Evolutionary conservation across 1,139 yeast species (phyloP).

Genomic region (Diutina sp.): DNA sequence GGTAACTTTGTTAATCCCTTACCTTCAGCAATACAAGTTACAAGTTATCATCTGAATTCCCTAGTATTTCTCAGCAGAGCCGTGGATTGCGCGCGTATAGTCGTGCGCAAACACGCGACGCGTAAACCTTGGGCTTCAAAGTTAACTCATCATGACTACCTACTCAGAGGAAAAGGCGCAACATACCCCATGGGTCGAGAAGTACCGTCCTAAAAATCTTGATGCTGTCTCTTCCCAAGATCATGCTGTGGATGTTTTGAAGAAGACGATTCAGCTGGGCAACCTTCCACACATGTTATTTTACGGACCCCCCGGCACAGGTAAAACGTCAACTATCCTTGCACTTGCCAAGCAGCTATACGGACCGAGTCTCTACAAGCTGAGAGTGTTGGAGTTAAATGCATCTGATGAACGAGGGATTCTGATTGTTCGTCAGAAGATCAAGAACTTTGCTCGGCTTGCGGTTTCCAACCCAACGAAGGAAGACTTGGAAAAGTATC

Average conservation of each 20-base stretch:
- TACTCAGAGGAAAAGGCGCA: constrained; percentile 12
- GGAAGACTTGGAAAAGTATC: constrained; percentile 58
- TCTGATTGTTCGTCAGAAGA: constrained; percentile 82
- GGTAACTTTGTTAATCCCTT: background rate
- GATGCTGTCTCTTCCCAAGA: constrained; percentile 89
- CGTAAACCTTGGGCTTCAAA: background rate
- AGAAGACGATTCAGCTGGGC: constrained; percentile 64
- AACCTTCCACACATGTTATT: constrained; percentile 92
- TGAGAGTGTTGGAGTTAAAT: constrained; percentile 80
- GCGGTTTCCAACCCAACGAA: constrained; percentile 71
- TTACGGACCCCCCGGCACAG: constrained; percentile 97
- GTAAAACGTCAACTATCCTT: constrained; percentile 84
- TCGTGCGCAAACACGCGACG: background rate
- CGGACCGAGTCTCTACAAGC: constrained; percentile 55
- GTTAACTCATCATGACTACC: background rate
- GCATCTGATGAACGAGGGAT: constrained; percentile 98
- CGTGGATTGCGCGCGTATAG: background rate
- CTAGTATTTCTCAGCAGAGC: too few species aligned
- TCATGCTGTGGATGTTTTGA: constrained; percentile 76
- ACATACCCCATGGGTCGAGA: constrained; percentile 70
- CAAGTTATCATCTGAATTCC: background rate
- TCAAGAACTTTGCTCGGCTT: constrained; percentile 83
- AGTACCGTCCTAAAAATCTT: constrained; percentile 71
- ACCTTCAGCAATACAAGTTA: too few species aligned
- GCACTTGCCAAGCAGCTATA: constrained; percentile 79